These are phyloP conservation scores for Melampsora abietis-canadensis DNA, from an alignment of 1,284 basidiomycete genomes.

Conservation along the genomic window DNA sequence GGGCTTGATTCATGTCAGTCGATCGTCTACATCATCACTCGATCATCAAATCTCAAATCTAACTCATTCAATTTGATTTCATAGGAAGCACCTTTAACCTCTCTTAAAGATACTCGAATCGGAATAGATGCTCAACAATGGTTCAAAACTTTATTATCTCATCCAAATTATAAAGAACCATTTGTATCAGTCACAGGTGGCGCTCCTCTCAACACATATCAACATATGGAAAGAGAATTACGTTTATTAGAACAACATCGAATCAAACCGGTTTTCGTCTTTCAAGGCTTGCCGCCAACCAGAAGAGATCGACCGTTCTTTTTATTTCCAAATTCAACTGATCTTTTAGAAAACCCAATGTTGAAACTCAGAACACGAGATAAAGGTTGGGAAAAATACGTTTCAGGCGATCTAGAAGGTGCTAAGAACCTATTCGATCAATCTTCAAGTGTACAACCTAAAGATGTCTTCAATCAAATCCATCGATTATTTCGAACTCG, in stretches of 20 bases:
- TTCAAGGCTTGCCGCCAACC: conserved; percentile 69
- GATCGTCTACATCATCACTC: not conserved
- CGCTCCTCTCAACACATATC: conserved; percentile 59
- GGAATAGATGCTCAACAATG: conserved; percentile 96
- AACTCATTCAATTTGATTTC: conserved; percentile 51
- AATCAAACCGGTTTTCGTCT: conserved; percentile 97
- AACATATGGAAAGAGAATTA: conserved; percentile 83
- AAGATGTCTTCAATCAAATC: conserved; percentile 85
- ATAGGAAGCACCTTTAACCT: conserved; percentile 74
- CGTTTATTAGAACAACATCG: conserved; percentile 80
- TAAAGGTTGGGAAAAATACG: conserved; percentile 44
- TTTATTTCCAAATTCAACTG: conserved; percentile 38
- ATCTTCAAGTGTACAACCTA: conserved; percentile 33
- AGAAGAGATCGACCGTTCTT: conserved; percentile 43
- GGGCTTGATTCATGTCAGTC: conserved; percentile 39
- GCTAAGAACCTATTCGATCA: conserved; percentile 39
- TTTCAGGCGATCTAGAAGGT: conserved; percentile 42
- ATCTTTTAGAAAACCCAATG: conserved; percentile 36
- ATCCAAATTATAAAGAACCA: conserved; percentile 73
- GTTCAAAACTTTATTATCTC: conserved; percentile 73
- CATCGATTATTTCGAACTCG: conserved; percentile 89
- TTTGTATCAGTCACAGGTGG: conserved; percentile 91
- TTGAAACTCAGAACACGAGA: conserved; percentile 42
- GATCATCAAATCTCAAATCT: not conserved
- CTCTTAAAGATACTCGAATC: conserved; percentile 84